Evolutionary conservation across 371 early-diverging fungal species (phyloP).

Genomic region (Conidiobolus incongruus): DNA sequence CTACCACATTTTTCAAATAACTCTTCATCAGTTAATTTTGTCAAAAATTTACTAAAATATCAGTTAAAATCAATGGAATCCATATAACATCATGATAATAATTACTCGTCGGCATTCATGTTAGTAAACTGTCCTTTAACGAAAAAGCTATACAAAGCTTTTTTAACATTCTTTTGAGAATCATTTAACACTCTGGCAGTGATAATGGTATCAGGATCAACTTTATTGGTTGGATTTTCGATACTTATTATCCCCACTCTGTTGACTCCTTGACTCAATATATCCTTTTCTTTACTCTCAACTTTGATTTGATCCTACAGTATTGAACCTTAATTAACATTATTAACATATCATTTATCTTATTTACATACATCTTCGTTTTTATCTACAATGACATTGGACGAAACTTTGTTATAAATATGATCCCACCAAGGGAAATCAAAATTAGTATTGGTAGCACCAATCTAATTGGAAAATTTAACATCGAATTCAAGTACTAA

Average conservation of each 20-base stretch:
- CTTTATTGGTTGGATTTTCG: slow-evolving; percentile 23
- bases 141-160: slow-evolving; percentile 6
- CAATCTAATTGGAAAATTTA: slow-evolving; percentile 11
- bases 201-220: too few species aligned
- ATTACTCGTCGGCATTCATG: slow-evolving; percentile 7
- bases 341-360: slow-evolving; percentile 6
- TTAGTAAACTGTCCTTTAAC: slow-evolving; percentile 7
- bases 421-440: slow-evolving; percentile 92
- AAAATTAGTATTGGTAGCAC: slow-evolving; percentile 30
- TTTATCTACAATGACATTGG: slow-evolving; percentile 31
- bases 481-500: not conserved
- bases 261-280: not conserved
- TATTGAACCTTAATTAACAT: slow-evolving; percentile 12
- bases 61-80: too few species aligned
- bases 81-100: too few species aligned
- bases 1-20: slow-evolving; percentile 86
- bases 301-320: slow-evolving; percentile 18
- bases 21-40: slow-evolving; percentile 60
- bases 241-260: slow-evolving; percentile 31
- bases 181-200: too few species aligned
- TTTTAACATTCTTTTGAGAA: not conserved
- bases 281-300: slow-evolving; percentile 7
- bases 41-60: slow-evolving; percentile 27
- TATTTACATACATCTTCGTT: slow-evolving; percentile 14
- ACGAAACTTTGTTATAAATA: slow-evolving; percentile 69